Evolutionary conservation across 2,329 filamentous ascomycete genomes (phyloP).

Genomic region (Penicillium capsulatum): DNA sequence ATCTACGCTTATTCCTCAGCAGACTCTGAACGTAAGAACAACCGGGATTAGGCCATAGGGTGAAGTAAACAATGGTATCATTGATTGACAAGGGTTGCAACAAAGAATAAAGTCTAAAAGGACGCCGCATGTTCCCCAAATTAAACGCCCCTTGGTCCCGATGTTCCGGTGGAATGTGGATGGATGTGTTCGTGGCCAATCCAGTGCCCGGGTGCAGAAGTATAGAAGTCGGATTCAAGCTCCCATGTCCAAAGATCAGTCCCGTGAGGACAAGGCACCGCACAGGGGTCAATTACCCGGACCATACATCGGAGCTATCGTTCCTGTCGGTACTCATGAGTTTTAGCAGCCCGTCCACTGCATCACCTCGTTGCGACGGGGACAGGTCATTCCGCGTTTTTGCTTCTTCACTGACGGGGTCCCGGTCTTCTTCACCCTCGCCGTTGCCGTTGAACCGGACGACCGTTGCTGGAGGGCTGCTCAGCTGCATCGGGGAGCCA

Average conservation of each 20-base stretch:
- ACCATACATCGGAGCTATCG: slow-evolving; percentile 24
- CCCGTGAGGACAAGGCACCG: no score
- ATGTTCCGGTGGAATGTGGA: neutral
- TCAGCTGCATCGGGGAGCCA: slow-evolving; percentile 35
- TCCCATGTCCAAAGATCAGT: no score
- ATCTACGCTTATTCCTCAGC: no score
- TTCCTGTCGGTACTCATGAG: slow-evolving; percentile 36
- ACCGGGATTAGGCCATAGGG: no score
- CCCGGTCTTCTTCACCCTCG: no score
- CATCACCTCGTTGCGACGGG: slow-evolving; percentile 35
- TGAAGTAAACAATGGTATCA: no score
- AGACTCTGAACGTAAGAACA: no score
- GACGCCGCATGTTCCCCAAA: slow-evolving; percentile 12
- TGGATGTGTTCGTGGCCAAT: no score
- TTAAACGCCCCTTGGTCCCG: neutral
- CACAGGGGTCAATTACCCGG: slow-evolving; percentile 10
- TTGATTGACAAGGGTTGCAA: no score
- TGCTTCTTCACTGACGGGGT: slow-evolving; percentile 11
- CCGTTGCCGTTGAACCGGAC: slow-evolving; percentile 15
- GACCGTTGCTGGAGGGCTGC: slow-evolving; percentile 33
- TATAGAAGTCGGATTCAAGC: no score
- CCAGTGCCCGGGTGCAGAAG: no score
- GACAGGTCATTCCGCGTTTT: slow-evolving; percentile 13
- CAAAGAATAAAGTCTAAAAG: neutral
- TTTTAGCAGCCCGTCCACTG: slow-evolving; percentile 39